Conservation (phyloP, 2,329 filamentous ascomycete species). For the Claviceps maximensis region DNA sequence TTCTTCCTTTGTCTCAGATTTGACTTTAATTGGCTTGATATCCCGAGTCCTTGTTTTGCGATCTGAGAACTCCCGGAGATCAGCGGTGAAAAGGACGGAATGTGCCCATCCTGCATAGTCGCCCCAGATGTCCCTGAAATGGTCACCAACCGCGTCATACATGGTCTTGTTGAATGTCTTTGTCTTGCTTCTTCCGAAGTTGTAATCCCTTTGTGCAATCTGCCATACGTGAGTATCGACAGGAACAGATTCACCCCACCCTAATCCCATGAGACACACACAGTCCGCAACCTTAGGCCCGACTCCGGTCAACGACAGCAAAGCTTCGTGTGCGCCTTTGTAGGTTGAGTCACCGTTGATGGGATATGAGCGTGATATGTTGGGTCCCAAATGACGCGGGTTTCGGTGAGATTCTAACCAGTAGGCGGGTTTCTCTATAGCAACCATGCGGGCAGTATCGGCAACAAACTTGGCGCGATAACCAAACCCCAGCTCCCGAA, state of each 20-base stretch:
- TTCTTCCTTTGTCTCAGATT: conserved; percentile 6
- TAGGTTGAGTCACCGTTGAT: conserved; percentile 42
- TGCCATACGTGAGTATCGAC: conserved; percentile 99
- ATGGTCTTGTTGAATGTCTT: conserved; percentile 79
- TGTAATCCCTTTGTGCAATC: conserved; percentile 92
- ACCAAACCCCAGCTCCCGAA: conserved; percentile 79
- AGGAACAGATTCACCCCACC: conserved; percentile 89
- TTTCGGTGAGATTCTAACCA: conserved; percentile 77
- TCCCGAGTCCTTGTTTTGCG: conserved; percentile 22
- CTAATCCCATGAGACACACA: conserved; percentile 88
- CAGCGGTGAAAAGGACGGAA: conserved; percentile 89
- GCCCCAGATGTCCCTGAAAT: conserved; percentile 84
- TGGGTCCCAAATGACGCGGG: conserved; percentile 51
- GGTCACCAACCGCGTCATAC: conserved; percentile 80
- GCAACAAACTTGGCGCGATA: conserved; percentile 90
- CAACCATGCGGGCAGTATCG: conserved; percentile 66
- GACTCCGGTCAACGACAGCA: conserved; percentile 72
- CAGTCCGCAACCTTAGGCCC: conserved; percentile 96
- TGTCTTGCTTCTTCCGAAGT: conserved; percentile 71
- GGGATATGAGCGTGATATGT: conserved; percentile 15
- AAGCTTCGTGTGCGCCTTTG: conserved; percentile 62
- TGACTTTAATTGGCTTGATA: neutral
- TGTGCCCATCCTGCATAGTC: conserved; percentile 95
- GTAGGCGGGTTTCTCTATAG: conserved; percentile 47
- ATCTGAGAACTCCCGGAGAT: conserved; percentile 73